phyloP scores from a whole-genome alignment of 306 rosid genomes.

The Trifolium dubium region DNA sequence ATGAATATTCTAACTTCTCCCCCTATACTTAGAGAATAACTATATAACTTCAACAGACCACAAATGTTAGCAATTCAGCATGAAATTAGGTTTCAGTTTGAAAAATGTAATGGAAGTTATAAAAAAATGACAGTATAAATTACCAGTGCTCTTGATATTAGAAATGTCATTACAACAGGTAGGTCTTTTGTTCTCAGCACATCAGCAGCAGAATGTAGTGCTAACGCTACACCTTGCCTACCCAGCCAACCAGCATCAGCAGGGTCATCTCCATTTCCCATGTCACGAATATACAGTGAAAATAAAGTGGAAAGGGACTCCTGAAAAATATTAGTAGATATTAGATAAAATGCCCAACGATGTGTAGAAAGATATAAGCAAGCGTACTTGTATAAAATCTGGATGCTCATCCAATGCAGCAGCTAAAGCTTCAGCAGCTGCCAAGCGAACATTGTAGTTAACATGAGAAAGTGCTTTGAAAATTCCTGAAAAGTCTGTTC shows the following conservation, averaged over 20 bases:
- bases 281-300: conserved; percentile 79
- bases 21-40: conserved; percentile 6
- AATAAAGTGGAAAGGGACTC: conserved; percentile 91
- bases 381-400: conserved; percentile 80
- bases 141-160: conserved; percentile 97
- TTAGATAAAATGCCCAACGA: conserved; percentile 30
- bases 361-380: conserved; percentile 35
- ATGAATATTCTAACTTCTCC: not conserved
- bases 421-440: conserved; percentile 94
- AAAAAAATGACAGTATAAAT: conserved; percentile 36
- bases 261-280: conserved; percentile 61
- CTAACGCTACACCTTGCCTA: conserved; percentile 93
- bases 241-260: conserved; percentile 93
- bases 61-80: conserved; percentile 31
- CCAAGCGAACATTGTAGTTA: conserved; percentile 82
- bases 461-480: conserved; percentile 84
- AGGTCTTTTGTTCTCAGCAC: conserved; percentile 92
- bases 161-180: conserved; percentile 92
- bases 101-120: not conserved
- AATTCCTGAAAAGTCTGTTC: conserved; percentile 88
- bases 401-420: conserved; percentile 95
- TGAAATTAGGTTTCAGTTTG: conserved; percentile 10
- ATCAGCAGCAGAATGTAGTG: conserved; percentile 89
- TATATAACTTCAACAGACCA: not conserved
- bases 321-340: conserved; percentile 52